Evolutionary conservation across 2,329 filamentous ascomycete genomes (phyloP), one percentile per base, ranked within the genome.

Genomic region (Xylaria sp.): DNA sequence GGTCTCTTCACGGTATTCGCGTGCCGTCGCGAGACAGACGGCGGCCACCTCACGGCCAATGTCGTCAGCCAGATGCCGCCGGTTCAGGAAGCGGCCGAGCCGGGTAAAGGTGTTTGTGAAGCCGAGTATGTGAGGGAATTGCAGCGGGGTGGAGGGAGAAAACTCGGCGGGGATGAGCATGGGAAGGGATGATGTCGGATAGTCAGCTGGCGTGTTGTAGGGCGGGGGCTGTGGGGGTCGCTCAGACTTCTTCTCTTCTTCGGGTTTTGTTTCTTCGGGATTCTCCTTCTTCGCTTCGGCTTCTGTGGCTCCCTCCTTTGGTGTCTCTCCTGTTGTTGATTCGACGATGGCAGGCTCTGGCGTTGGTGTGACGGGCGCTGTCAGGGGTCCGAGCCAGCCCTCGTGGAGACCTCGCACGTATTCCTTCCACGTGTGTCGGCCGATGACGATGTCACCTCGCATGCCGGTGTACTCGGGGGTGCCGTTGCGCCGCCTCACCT

Each of bases 381-480:
- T 88, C 52, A 97, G 83, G 8, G 96, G 94, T 0, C 96, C 95
- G 28, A 99, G 83, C 95, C 96, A 99, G 65, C 96, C 96, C 82
- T 99, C 96, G 79, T 99, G 96, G 73, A 98, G 78, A 55, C 96
- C 96, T 67, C 94, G 88, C 28, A 98, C 84, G 79, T 98, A 99
- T 82, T 99, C 96, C 82, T 98, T 99, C 96, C 96, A 99, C 10
- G 95, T 91, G 79, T 98, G 92, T 66, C 95, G 86, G 13, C 96
- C 96, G 75, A 99, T 89, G 20, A 98, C 90, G 61, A 99, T 86
- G 78, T 98, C 95, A 54, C 96, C 96, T 71, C 88, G 87, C 25
- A 91, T 84, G 10, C 93, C 94, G 3, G 90, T 85, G 77, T 91
- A 95, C 41, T 93, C 89, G 31, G 84, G 85, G 10, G 95, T 88